Evolutionary conservation across 805 yeast genomes (phyloP), one percentile per base, ranked within the genome.

Genomic region (Starmerella davenportii): DNA sequence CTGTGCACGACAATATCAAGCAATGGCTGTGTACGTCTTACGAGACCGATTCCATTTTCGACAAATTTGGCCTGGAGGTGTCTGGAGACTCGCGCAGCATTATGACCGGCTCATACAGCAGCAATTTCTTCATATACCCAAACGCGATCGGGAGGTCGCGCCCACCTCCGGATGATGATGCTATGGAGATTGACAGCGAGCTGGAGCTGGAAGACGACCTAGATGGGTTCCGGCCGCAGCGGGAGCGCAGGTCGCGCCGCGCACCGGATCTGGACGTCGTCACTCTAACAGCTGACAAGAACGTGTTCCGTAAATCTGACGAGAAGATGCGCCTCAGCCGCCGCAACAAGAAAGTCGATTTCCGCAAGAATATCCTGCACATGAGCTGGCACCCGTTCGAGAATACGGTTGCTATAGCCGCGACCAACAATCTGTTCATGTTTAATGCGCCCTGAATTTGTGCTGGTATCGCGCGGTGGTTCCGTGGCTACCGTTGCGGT

Each of bases 331-430:
- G 51, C 48, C 64, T 69, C 74, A 60, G 65, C 62, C 59, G 72
- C 45, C 68, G 78, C 55, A 73, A 74, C 52, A 84, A 76, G 53
- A 70, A 74, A 48, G 79, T 85, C 48, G 96, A 92, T 61, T 90
- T 85, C 65, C 82, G 85, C 61, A 87, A 85, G 68, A 77, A 81
- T 59, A 85, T 90, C 43, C 67, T 87, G 59, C 96, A 90, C 62
- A 68, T 84, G 60, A 82, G 95, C 58, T 90, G 99, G 98, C 98
- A 90, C 66, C 98, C 99, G 46, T 68, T 66, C 50, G 98, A 92
- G 62, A 82, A 90, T 62, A 76, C 90, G 38, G 93, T 90, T 49
- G 98, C 98, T 32, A 80, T 90, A 54, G 96, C 96, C 36, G 96
- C 98, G 16, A 90, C 99, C 18, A 92, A 90, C 64, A 90, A 90